Conservation (phyloP, 768 basidiomycete genomes). For the Tricholoma sp. region DNA sequence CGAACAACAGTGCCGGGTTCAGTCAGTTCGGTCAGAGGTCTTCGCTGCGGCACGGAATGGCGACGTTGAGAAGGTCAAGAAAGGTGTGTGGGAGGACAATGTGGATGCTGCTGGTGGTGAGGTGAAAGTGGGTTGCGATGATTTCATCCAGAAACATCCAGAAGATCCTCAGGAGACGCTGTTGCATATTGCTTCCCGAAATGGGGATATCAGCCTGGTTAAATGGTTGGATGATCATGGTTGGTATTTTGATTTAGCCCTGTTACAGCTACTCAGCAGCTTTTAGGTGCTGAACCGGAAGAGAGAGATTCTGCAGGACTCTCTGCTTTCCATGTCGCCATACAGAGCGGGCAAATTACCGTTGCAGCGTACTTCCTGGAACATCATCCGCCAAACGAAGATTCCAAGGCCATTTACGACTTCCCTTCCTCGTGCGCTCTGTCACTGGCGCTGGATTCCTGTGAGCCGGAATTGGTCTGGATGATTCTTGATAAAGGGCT, state of each 20-base stretch:
- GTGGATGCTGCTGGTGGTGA: constrained; percentile 75
- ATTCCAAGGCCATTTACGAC: constrained; percentile 45
- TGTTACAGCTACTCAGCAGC: constrained; percentile 12
- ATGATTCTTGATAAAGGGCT: constrained; percentile 58
- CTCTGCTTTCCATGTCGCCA: constrained; percentile 65
- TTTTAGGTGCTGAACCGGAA: constrained; percentile 65
- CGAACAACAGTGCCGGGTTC: constrained; percentile 42
- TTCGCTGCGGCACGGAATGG: constrained; percentile 63
- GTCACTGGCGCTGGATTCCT: constrained; percentile 52
- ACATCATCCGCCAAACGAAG: constrained; percentile 51
- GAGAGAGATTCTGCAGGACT: constrained; percentile 55
- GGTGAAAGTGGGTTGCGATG: constrained; percentile 49
- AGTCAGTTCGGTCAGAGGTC: constrained; percentile 52
- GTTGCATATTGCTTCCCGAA: constrained; percentile 57
- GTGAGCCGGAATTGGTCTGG: constrained; percentile 61
- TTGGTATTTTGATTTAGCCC: constrained; percentile 27
- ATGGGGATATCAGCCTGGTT: constrained; percentile 53
- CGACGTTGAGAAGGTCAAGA: constrained; percentile 49
- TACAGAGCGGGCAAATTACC: constrained; percentile 45
- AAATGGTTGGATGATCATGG: constrained; percentile 72
- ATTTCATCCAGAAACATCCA: constrained; percentile 40
- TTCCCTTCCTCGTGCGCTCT: constrained; percentile 38
- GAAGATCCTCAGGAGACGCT: constrained; percentile 63
- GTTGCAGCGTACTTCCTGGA: constrained; percentile 61
- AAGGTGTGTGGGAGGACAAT: constrained; percentile 61